Base-by-base conservation (phyloP, 1,284 basidiomycete species). In the Laetiporus sulphureus region DNA sequence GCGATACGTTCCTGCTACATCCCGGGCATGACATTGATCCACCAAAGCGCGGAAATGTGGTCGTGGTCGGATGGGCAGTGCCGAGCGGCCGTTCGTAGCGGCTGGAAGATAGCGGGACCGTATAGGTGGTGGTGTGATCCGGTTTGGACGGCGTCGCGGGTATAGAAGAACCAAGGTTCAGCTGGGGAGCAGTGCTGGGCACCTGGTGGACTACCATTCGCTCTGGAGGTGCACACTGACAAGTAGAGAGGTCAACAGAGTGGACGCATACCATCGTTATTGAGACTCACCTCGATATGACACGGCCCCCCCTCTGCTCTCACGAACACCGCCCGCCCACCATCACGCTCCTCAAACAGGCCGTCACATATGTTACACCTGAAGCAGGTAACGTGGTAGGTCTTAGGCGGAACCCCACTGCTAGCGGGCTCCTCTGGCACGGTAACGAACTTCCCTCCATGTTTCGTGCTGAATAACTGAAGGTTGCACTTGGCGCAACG, bases 381-480 rank as follows among this genome's bases (percentile, higher is more conserved):
- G 61, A 90, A 88, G 55, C 86, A 90, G 31, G 75, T 70, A 2
- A 73, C 69, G 49, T 90, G 86, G 54, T 83, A 90, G 19, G 71
- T 70, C 57, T 72, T 72, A 23, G 70, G 68, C 30, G 69, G 64
- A 21, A 62, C 63, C 18, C 60, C 66, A 49, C 42, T 62, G 57
- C 52, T 67, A 47, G 57, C 56, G 19, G 59, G 63, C 36, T 77
- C 73, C 45, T 72, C 72, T 6, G 83, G 82, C 27, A 86, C 73
- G 2, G 80, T 83, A 21, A 87, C 75, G 58, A 79, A 88, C 44
- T 68, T 69, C 27, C 77, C 74, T 6, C 69, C 70, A 44, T 71
- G 69, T 24, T 66, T 68, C 4, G 70, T 63, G 29, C 69, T 71
- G 54, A 85, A 81, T 33, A 89, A 64, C 5, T 71, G 66, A 16